phyloP scores from a whole-genome alignment of 371 early-diverging fungal species.

The Mucor circinelloides region DNA sequence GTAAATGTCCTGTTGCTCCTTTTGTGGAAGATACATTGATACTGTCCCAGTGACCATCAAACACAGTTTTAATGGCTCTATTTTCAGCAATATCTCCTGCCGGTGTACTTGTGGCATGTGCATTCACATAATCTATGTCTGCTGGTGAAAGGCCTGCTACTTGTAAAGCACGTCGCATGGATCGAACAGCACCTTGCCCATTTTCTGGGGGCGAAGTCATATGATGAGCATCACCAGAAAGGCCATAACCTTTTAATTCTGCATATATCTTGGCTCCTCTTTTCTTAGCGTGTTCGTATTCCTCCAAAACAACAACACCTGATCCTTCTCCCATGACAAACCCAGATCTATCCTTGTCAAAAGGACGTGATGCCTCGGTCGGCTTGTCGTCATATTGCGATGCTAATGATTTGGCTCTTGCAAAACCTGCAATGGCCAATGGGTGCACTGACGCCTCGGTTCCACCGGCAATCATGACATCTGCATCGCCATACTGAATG shows the following conservation, averaged over 20 bases:
- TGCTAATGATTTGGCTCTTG: slow-evolving; percentile 84
- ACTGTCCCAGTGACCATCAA: slow-evolving; percentile 57
- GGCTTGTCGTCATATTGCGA: slow-evolving; percentile 80
- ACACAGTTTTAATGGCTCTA: slow-evolving; percentile 78
- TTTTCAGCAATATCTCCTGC: slow-evolving; percentile 81
- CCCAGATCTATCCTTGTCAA: slow-evolving; percentile 85
- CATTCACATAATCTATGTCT: slow-evolving; percentile 89
- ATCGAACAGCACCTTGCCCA: slow-evolving; percentile 83
- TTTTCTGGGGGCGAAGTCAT: slow-evolving; percentile 91
- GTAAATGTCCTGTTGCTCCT: slow-evolving; percentile 89
- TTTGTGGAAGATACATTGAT: slow-evolving; percentile 89
- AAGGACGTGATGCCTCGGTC: slow-evolving; percentile 82
- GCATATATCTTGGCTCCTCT: slow-evolving; percentile 91
- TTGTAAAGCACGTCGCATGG: slow-evolving; percentile 84
- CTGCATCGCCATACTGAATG: slow-evolving; percentile 91
- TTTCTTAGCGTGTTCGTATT: slow-evolving; percentile 83
- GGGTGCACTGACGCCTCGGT: slow-evolving; percentile 87
- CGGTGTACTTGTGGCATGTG: slow-evolving; percentile 95
- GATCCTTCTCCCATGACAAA: slow-evolving; percentile 97
- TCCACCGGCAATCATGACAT: slow-evolving; percentile 97
- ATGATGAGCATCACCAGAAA: slow-evolving; percentile 93
- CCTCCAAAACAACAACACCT: slow-evolving; percentile 91
- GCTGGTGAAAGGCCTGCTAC: slow-evolving; percentile 58
- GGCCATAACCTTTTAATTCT: slow-evolving; percentile 87
- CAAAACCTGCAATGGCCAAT: slow-evolving; percentile 89